A percentile compares a stretch with the other conserved stretches of the same genome.
Evolutionary conservation across 2,329 filamentous ascomycete species (phyloP).

Genomic region (Cordyceps fumosorosea): DNA sequence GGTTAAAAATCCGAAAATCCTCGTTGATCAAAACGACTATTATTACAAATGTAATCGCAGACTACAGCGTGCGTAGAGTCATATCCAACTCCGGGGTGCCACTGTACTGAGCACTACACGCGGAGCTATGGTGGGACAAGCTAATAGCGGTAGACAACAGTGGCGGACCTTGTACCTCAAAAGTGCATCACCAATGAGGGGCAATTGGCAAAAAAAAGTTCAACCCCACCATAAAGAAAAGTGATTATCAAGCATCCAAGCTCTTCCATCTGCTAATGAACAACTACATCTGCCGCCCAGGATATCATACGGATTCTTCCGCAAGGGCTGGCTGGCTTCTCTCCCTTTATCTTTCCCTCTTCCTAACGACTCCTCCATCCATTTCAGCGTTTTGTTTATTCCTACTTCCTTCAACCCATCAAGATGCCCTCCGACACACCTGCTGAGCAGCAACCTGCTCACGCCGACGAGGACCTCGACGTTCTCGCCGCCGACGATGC

Average conservation of each 20-base stretch:
- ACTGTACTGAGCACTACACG: no score
- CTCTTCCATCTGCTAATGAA: conserved; percentile 3
- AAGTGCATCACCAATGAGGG: conserved; percentile 7
- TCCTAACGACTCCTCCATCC: neutral
- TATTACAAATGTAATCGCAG: no score
- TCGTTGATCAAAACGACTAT: no score
- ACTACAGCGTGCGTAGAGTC: no score
- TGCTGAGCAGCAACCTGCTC: conserved; percentile 17
- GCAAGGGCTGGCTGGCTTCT: neutral
- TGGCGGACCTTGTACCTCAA: neutral
- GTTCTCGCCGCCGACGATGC: conserved; percentile 73
- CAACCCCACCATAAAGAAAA: conserved; percentile 12
- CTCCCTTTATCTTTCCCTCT: neutral
- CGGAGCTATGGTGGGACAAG: neutral
- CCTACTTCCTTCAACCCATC: neutral
- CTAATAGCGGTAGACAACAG: neutral
- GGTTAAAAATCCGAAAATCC: no score
- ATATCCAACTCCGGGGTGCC: no score
- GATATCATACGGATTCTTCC: neutral
- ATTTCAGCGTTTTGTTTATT: neutral
- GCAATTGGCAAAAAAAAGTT: conserved; percentile 9
- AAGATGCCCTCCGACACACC: neutral
- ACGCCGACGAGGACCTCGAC: conserved; percentile 49
- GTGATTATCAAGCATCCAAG: conserved; percentile 13
- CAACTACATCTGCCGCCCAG: neutral